Conservation (phyloP, 2,329 filamentous ascomycete genomes). For the Colletotrichum musae region DNA sequence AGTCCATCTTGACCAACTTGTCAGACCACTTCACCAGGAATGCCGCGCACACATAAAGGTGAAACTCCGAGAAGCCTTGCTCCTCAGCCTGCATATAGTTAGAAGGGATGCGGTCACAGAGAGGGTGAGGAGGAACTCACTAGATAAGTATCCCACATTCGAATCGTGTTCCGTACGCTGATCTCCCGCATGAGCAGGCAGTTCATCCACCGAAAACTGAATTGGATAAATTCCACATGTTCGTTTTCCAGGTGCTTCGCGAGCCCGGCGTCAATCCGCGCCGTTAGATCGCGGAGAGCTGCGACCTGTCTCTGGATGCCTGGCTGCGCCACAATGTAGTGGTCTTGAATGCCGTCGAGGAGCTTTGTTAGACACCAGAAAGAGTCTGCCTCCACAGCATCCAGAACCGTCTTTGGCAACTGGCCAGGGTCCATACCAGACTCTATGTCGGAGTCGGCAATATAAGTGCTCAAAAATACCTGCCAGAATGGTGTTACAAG, state of each 20-base stretch:
- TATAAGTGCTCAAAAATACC: conserved; percentile 94
- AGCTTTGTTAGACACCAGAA: conserved; percentile 99
- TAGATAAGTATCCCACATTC: conserved; percentile 99
- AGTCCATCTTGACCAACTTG: conserved; percentile 96
- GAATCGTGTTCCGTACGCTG: conserved; percentile 94
- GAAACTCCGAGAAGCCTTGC: conserved; percentile 97
- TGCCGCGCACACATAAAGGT: conserved; percentile 97
- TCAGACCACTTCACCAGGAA: conserved; percentile 99
- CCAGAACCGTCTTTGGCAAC: conserved; percentile 88
- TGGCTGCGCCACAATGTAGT: conserved; percentile 98
- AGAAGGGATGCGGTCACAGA: not conserved
- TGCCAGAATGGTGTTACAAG: conserved; percentile 98
- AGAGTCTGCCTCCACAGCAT: conserved; percentile 96
- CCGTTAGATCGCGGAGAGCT: conserved; percentile 89
- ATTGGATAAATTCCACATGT: conserved; percentile 98
- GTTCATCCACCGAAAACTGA: conserved; percentile 99
- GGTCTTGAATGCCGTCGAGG: conserved; percentile 98
- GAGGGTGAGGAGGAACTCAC: conserved; percentile 65
- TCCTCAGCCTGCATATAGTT: conserved; percentile 83
- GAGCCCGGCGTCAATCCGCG: conserved; percentile 86
- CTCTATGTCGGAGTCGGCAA: conserved; percentile 93
- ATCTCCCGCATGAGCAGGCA: conserved; percentile 98
- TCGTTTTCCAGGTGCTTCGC: conserved; percentile 92
- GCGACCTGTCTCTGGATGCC: conserved; percentile 96
- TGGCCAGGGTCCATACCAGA: conserved; percentile 97